Base-by-base conservation (phyloP, 129 eudicot genomes). In the Apium graveolens region DNA sequence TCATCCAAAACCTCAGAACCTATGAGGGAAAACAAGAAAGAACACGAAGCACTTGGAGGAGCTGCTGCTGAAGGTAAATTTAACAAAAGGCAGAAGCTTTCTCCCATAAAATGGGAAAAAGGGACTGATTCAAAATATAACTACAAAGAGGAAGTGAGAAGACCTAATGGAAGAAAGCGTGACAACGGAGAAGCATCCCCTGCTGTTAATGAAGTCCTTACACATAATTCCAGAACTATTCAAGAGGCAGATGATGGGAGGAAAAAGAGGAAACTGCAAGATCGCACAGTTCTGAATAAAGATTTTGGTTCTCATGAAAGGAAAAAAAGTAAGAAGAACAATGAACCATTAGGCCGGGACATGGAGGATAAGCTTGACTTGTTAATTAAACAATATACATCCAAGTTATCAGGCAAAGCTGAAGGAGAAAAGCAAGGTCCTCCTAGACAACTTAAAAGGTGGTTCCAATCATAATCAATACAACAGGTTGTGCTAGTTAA, bases 261-360 rank as follows among this genome's bases (percentile, higher is more conserved):
- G 79, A 70, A 72, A 79, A 91, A 86, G 80, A 87, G 85, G 83
- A 85, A 80, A 79, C 55, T 42, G 32, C 69, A 82, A 35, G 90
- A 85, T 80, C 73, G 44, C 65, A 37, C 72, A 13, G 80, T 78
- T 78, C 48, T 12, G 32, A 79, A 80, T 5, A 83, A 85, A 53
- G 86, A 78, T 78, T 48, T 11, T 0, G 78, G 73, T 76, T 48
- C 53, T 79, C 14, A 44, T 12, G 79, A 78, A 73, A 86, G 97
- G 76, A 92, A 86, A 74, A 86, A 76, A 84, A 84, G 79, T 60
- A 89, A 75, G 35, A 84, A 83, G 80, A 88, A 85, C 55, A 90
- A 84, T 44, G 99, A 92, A 27, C 90, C 97, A 3, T 80, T 87
- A 77, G 97, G 99, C 38, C 84, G 86, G 66, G 99, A 96, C 79